Base-by-base conservation (phyloP, 2,329 filamentous ascomycete genomes). In the Trichoderma sp. region DNA sequence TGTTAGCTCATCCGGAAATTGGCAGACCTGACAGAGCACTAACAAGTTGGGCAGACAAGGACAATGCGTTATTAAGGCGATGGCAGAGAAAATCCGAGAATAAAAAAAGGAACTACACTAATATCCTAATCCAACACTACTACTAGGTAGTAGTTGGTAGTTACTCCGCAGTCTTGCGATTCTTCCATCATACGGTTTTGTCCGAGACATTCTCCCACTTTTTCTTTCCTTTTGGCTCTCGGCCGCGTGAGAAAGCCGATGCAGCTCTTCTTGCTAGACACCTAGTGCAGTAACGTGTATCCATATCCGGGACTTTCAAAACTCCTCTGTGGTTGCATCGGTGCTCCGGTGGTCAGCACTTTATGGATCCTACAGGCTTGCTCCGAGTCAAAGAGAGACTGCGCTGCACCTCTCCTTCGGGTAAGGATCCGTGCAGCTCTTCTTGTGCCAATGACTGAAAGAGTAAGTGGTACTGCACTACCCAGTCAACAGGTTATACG, bases 161-260 rank as follows among this genome's bases (percentile, higher is more conserved):
- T 1, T 13, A 63, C 18, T 43, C 37, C 37, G 46, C 30, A 34
- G 52, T 46, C 52, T 66, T 66, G 63, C 24, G 37, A 66, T 66
- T 4, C 18, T 28, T 66, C 63, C 14, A 46, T 28, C 30, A 63
- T 37, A 46, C 63, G 63, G 63, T 32, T 56, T 58, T 39, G 39
- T 30, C 63, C 63, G 63, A 66, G 52, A 66, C 52, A 66, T 58
- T 66, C 63, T 55, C 52, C 63, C 56, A 39, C 63, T 66, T 56
- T 65, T 66, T 39, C 28, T 32, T 26, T 16, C 30, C 59, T 37
- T 24, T 34, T 58, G 21, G 30, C 37, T 64, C 52, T 66, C 63
- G 37, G 52, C 37, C 52, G 46, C 39, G 52, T 14, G 32, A n/a
- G 24, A 37, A 37, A 46, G 26, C 63, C 63, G 32, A 56, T 43